A percentile compares a stretch with the other conserved stretches of the same genome.
phyloP scores from a whole-genome alignment of 805 yeast species.

The Starmerella vitae region DNA sequence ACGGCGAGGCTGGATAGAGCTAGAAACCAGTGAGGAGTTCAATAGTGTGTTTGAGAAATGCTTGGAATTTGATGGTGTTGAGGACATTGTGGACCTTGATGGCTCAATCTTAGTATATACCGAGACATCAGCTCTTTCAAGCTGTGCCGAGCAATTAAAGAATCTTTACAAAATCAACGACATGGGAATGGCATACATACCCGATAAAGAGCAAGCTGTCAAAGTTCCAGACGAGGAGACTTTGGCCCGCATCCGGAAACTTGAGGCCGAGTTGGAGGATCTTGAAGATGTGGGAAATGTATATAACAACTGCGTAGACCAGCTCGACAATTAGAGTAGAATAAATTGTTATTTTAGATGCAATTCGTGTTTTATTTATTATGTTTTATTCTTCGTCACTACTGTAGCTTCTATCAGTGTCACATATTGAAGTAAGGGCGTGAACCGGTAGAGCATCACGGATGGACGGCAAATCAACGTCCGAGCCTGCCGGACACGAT shows the following conservation, averaged over 20 bases:
- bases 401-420: no score
- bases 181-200: constrained; percentile 53
- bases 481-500: background rate
- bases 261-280: constrained; percentile 51
- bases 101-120: constrained; percentile 40
- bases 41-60: constrained; percentile 65
- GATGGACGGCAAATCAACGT: constrained; percentile 3
- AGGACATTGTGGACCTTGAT: constrained; percentile 32
- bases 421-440: no score
- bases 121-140: constrained; percentile 49
- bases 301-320: constrained; percentile 48
- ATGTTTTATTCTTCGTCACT: no score
- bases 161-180: constrained; percentile 50
- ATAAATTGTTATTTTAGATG: no score
- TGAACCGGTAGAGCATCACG: constrained; percentile 6
- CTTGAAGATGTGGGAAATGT: constrained; percentile 75
- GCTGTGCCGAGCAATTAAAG: constrained; percentile 46
- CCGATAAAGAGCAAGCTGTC: constrained; percentile 54
- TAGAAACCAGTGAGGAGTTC: constrained; percentile 32
- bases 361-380: no score
- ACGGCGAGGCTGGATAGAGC: constrained; percentile 55
- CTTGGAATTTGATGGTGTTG: constrained; percentile 56
- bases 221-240: constrained; percentile 39
- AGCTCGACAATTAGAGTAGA: background rate
- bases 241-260: constrained; percentile 40